Conservation (phyloP, 2,329 filamentous ascomycete species). For the Dothistroma septosporum region DNA sequence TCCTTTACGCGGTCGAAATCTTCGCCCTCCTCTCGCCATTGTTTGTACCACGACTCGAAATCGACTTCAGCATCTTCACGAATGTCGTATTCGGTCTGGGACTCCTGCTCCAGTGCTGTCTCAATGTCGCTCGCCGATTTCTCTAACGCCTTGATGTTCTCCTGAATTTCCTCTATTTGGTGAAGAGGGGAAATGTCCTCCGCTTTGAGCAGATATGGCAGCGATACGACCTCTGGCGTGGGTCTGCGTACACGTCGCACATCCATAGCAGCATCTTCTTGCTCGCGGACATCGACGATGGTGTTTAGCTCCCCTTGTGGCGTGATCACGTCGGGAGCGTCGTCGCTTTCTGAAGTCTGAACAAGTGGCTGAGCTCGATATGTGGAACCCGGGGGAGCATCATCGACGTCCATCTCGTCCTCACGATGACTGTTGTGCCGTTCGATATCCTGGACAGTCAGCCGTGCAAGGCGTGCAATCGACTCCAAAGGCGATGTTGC, state of each 20-base stretch:
- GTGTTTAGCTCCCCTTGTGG: slow-evolving; percentile 31
- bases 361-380: slow-evolving; percentile 18
- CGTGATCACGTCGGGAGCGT: slow-evolving; percentile 31
- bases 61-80: slow-evolving; percentile 26
- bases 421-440: slow-evolving; percentile 22
- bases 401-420: slow-evolving; percentile 29
- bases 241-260: slow-evolving; percentile 29
- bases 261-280: slow-evolving; percentile 18
- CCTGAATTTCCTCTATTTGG: slow-evolving; percentile 37
- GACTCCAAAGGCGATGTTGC: slow-evolving; percentile 43
- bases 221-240: slow-evolving; percentile 39
- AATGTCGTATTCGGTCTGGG: slow-evolving; percentile 29
- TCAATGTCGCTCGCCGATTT: slow-evolving; percentile 36
- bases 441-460: slow-evolving; percentile 34
- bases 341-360: slow-evolving; percentile 29
- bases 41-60: slow-evolving; percentile 39
- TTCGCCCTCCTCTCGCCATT: slow-evolving; percentile 41
- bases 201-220: slow-evolving; percentile 45
- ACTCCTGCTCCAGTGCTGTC: slow-evolving; percentile 24
- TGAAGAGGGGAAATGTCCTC: slow-evolving; percentile 35
- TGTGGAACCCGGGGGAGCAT: neutral
- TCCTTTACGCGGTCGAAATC: slow-evolving; percentile 41
- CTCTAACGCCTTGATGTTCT: slow-evolving; percentile 35
- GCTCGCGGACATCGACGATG: slow-evolving; percentile 24
- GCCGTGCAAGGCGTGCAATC: slow-evolving; percentile 39